A percentile compares a stretch with the other conserved stretches of the same genome.
Conservation (phyloP, 75 land plant species). For the Pinus albicaulis region DNA sequence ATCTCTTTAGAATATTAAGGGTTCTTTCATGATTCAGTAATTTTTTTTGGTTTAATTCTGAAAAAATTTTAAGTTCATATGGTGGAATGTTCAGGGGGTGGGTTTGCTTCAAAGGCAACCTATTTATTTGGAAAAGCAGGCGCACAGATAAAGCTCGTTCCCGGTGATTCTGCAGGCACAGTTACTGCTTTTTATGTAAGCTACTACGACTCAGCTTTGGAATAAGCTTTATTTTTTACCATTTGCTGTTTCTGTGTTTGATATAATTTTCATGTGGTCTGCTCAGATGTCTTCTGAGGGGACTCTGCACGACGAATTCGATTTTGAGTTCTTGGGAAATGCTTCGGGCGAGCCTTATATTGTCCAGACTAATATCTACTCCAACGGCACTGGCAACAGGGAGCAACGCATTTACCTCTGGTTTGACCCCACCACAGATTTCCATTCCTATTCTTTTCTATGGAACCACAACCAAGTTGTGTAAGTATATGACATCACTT, state of each 20-base stretch:
- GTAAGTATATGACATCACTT: background rate
- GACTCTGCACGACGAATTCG: constrained; percentile 9
- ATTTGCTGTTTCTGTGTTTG: no score
- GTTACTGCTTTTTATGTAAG: no score
- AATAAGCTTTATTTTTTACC: no score
- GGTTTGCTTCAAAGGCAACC: constrained; percentile 56
- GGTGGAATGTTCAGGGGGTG: constrained; percentile 38
- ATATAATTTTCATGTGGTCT: no score
- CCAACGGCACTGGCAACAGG: constrained; percentile 41
- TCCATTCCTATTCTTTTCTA: constrained; percentile 40
- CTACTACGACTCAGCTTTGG: no score
- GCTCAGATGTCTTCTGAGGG: constrained; percentile 34
- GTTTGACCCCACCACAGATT: constrained; percentile 42
- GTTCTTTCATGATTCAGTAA: no score
- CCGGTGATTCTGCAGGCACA: no score
- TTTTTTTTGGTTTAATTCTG: no score
- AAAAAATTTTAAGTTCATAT: background rate
- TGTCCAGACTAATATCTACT: constrained; percentile 43
- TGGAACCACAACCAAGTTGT: constrained; percentile 33
- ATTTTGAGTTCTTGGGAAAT: constrained; percentile 47
- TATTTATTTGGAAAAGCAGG: constrained; percentile 59
- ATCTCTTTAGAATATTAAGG: background rate
- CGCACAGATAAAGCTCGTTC: constrained; percentile 57
- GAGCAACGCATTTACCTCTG: constrained; percentile 43
- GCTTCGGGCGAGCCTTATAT: constrained; percentile 38